These are phyloP conservation scores for Chaetomiaceae sp. DNA, from an alignment of 2,329 filamentous ascomycete genomes.

Conservation along the genomic window DNA sequence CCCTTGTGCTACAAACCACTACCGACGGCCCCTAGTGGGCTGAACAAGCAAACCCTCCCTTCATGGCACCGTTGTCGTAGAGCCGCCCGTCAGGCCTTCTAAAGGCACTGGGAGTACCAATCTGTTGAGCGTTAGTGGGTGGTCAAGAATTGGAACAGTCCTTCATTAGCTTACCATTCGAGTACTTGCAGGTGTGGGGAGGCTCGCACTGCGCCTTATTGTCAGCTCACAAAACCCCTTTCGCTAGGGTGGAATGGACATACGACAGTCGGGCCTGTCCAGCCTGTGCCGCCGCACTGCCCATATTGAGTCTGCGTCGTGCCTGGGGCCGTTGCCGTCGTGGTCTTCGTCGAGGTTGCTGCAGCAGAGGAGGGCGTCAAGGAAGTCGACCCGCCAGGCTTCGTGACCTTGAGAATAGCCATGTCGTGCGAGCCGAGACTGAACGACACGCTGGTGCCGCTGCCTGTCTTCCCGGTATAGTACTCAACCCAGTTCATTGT, in stretches of 20 bases:
- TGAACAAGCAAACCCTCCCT: too few relatives aligned
- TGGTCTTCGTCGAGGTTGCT: neutral
- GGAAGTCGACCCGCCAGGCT: neutral
- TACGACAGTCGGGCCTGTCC: neutral
- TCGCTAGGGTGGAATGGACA: neutral
- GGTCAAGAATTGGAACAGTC: neutral
- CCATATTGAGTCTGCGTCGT: neutral
- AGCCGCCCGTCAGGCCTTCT: neutral
- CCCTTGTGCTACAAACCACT: too few relatives aligned
- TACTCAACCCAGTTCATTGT: neutral
- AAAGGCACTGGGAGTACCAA: neutral
- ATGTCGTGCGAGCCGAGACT: neutral
- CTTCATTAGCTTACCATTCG: neutral
- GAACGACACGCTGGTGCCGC: neutral
- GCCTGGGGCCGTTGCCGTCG: neutral
- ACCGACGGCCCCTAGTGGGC: too few relatives aligned
- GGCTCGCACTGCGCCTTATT: neutral
- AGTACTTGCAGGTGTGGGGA: neutral
- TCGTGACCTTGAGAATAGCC: neutral
- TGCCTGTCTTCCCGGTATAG: neutral
- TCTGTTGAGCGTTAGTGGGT: neutral
- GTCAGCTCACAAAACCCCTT: neutral
- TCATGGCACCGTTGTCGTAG: neutral
- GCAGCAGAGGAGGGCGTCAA: neutral
- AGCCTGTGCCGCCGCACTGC: neutral